These are phyloP conservation scores for Styphnolobium japonicum DNA, from an alignment of 306 rosid genomes.

Conservation along the genomic window DNA sequence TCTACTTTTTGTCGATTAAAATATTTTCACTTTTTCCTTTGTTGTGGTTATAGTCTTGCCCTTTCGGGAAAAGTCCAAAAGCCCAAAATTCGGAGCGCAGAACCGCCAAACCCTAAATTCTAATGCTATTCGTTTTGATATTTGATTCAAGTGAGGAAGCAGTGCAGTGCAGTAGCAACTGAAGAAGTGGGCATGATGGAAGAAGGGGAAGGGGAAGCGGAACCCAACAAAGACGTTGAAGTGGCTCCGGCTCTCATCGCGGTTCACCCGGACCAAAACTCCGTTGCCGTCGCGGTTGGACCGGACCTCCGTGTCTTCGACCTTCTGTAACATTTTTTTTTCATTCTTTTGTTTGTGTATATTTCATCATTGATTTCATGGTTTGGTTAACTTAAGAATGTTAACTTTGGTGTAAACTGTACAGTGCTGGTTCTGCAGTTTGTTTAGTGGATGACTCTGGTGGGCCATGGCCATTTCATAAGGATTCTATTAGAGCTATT, in stretches of 20 bases:
- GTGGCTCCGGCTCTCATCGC: conserved; percentile 86
- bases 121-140: too few relatives aligned
- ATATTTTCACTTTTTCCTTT: too few relatives aligned
- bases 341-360: not conserved
- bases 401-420: too few relatives aligned
- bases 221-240: conserved; percentile 52
- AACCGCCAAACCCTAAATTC: too few relatives aligned
- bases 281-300: conserved; percentile 77
- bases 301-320: conserved; percentile 81
- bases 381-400: too few relatives aligned
- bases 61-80: too few relatives aligned
- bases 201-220: conserved; percentile 51
- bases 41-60: too few relatives aligned
- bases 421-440: conserved; percentile 57
- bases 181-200: too few relatives aligned
- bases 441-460: conserved; percentile 54
- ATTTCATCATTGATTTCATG: not conserved
- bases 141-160: too few relatives aligned
- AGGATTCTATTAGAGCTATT: conserved; percentile 75
- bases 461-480: conserved; percentile 37
- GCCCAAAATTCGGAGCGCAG: too few relatives aligned
- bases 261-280: conserved; percentile 60
- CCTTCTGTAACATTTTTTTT: conserved; percentile 63
- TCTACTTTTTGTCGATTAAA: too few relatives aligned
- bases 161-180: too few relatives aligned